A percentile compares a stretch with the other conserved stretches of the same genome.
phyloP scores from a whole-genome alignment of 169 alveolate species.

The Cryptosporidium felis region DNA sequence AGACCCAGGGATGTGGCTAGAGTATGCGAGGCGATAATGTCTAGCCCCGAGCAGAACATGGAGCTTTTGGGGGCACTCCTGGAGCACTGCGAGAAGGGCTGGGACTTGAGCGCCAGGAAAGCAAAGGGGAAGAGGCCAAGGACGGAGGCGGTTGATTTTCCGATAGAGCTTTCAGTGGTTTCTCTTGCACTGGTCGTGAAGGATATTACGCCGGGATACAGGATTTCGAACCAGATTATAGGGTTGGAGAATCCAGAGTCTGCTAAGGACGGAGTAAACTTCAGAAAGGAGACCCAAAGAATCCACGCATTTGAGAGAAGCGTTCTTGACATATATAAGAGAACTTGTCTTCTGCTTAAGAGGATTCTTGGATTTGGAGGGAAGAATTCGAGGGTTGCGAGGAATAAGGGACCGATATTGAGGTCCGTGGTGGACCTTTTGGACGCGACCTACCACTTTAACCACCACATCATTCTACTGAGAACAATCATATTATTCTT shows the following conservation, averaged over 20 bases:
- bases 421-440: constrained; percentile 12
- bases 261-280: neutral
- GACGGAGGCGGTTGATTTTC: neutral
- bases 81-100: neutral
- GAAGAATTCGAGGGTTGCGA: neutral
- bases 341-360: constrained; percentile 40
- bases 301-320: constrained; percentile 27
- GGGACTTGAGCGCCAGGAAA: neutral
- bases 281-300: constrained; percentile 20
- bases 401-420: constrained; percentile 5
- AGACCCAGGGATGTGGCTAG: constrained; percentile 48
- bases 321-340: constrained; percentile 34
- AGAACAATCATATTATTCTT: constrained; percentile 26
- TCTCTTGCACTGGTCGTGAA: constrained; percentile 37
- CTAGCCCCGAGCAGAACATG: constrained; percentile 39
- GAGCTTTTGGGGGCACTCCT: neutral
- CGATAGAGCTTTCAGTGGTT: constrained; percentile 3
- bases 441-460: constrained; percentile 53
- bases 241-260: neutral
- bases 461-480: constrained; percentile 41
- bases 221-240: constrained; percentile 35
- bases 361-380: neutral
- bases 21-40: constrained; percentile 31
- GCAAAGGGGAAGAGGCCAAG: no score
- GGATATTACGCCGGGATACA: constrained; percentile 57